Percentiles rank a stretch among this genome's conserved stretches.
Conservation (phyloP, 495 filamentous ascomycete genomes). For the Aspergillus coremiiformis region DNA sequence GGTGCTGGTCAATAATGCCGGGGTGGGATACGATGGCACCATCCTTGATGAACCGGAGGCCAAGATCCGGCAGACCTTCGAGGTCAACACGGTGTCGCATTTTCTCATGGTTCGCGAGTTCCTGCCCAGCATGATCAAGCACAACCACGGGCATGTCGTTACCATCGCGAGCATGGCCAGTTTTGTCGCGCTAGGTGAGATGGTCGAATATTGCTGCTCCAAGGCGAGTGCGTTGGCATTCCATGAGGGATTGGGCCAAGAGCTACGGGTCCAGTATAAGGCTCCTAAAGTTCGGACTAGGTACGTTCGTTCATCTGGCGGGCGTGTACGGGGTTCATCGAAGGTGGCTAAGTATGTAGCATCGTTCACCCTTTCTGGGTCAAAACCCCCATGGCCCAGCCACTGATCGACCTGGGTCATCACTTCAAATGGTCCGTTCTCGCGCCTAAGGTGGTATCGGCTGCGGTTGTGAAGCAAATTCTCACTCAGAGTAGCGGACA, state of each 20-base stretch:
- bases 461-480: constrained; percentile 37
- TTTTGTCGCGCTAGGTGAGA: constrained; percentile 42
- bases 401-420: constrained; percentile 29
- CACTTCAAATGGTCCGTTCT: constrained; percentile 34
- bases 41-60: constrained; percentile 43
- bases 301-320: constrained; percentile 13
- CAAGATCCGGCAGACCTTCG: constrained; percentile 44
- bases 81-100: constrained; percentile 54
- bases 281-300: constrained; percentile 39
- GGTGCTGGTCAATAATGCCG: constrained; percentile 57
- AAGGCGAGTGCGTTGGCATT: constrained; percentile 52
- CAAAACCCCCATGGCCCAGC: constrained; percentile 39
- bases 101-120: constrained; percentile 53
- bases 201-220: constrained; percentile 48
- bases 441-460: constrained; percentile 30
- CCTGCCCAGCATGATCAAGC: constrained; percentile 51
- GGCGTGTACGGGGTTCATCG: background rate
- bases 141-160: constrained; percentile 55
- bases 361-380: constrained; percentile 42
- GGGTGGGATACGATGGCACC: constrained; percentile 38
- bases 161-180: constrained; percentile 49
- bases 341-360: constrained; percentile 13
- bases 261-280: constrained; percentile 36
- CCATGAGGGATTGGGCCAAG: constrained; percentile 44
- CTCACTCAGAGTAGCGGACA: constrained; percentile 36